phyloP scores from a whole-genome alignment of 306 rosid species.

The Corylus heterophylla region DNA sequence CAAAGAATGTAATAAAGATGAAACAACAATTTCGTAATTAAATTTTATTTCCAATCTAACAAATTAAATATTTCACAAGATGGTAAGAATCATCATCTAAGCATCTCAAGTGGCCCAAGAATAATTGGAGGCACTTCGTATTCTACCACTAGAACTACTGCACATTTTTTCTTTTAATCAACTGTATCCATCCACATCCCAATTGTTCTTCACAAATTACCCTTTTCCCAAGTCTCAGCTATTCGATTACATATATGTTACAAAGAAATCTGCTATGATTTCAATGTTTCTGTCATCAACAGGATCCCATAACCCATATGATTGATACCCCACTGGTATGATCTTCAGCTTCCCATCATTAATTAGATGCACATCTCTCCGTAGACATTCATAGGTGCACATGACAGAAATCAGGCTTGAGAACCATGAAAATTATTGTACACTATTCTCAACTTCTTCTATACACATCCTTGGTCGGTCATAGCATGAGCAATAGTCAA shows the following conservation, averaged over 20 bases:
- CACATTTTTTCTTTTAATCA: slow-evolving; percentile 29
- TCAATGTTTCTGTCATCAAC: slow-evolving; percentile 15
- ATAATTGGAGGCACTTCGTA: slow-evolving; percentile 27
- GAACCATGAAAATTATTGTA: slow-evolving; percentile 23
- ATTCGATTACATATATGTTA: slow-evolving; percentile 48
- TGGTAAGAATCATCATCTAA: slow-evolving; percentile 24
- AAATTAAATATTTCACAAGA: slow-evolving; percentile 36
- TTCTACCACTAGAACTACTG: slow-evolving; percentile 29
- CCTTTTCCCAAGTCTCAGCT: slow-evolving; percentile 22
- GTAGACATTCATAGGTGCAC: background rate
- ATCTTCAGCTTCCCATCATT: slow-evolving; percentile 24
- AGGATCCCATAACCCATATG: background rate
- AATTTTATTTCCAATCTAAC: slow-evolving; percentile 47
- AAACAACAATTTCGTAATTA: background rate
- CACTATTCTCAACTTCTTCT: slow-evolving; percentile 36
- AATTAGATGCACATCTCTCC: slow-evolving; percentile 6
- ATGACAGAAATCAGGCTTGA: slow-evolving; percentile 25
- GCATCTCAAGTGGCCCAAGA: slow-evolving; percentile 33
- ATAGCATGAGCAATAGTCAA: slow-evolving; percentile 94
- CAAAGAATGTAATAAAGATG: background rate
- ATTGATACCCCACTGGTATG: background rate
- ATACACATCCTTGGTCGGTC: slow-evolving; percentile 97
- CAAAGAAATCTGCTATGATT: slow-evolving; percentile 37
- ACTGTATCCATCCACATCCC: slow-evolving; percentile 6
- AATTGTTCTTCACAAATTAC: slow-evolving; percentile 31